These are phyloP conservation scores for Paralagenidium karlingii DNA, from an alignment of 352 stramenopile species.

Conservation along the genomic window DNA sequence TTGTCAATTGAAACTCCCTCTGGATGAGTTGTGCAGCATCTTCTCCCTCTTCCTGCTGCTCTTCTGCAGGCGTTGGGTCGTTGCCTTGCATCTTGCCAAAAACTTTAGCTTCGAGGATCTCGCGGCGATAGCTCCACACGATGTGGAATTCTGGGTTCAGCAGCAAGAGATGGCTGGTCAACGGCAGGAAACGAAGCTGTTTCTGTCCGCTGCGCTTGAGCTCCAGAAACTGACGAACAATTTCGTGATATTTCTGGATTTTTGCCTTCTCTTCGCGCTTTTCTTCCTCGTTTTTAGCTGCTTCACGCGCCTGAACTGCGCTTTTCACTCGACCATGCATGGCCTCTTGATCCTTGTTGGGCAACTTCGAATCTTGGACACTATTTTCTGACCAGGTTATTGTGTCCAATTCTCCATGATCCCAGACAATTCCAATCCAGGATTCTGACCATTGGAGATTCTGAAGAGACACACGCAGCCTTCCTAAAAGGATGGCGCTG, in stretches of 20 bases:
- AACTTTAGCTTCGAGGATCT: constrained; percentile 65
- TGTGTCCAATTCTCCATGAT: too few relatives aligned
- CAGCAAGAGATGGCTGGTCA: constrained; percentile 89
- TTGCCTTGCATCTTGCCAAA: constrained; percentile 10
- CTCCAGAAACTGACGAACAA: constrained; percentile 52
- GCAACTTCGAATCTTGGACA: too few relatives aligned
- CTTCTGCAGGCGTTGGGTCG: constrained; percentile 2
- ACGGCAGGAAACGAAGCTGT: constrained; percentile 33
- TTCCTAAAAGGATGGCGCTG: too few relatives aligned
- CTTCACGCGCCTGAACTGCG: constrained; percentile 55
- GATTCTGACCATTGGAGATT: too few relatives aligned
- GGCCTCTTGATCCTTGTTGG: constrained; percentile 21
- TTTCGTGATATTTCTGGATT: constrained; percentile 66
- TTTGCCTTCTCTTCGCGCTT: constrained; percentile 45
- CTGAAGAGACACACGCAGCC: too few relatives aligned
- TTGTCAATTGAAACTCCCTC: constrained; percentile 82
- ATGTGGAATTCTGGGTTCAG: constrained; percentile 96
- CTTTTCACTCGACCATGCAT: constrained; percentile 74
- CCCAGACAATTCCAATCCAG: too few relatives aligned
- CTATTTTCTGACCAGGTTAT: too few relatives aligned
- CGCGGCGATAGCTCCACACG: constrained; percentile 94
- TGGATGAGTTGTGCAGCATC: constrained; percentile 51
- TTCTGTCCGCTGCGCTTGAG: constrained; percentile 23
- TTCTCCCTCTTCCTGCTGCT: too few relatives aligned
- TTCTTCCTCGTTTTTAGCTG: constrained; percentile 46